phyloP scores from a whole-genome alignment of 129 eudicot genomes.

The Pulicaria dysenterica region DNA sequence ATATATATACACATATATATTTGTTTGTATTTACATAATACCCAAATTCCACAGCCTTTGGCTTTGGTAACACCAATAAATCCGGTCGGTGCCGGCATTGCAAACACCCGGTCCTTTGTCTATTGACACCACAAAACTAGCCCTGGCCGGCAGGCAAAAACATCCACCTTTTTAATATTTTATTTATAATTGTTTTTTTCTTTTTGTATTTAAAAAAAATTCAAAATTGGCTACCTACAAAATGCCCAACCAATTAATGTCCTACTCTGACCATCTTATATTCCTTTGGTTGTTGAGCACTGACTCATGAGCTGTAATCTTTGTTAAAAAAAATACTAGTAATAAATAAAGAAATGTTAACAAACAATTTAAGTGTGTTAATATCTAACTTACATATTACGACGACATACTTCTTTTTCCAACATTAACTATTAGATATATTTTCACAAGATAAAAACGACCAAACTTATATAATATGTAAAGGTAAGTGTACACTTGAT shows the following conservation, averaged over 20 bases:
- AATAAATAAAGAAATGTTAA: too few relatives aligned
- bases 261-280: slow-evolving; percentile 25
- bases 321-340: too few relatives aligned
- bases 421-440: background rate
- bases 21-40: too few relatives aligned
- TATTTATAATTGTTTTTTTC: background rate
- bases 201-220: background rate
- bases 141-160: slow-evolving; percentile 45
- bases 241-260: slow-evolving; percentile 13
- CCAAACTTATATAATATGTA: too few relatives aligned
- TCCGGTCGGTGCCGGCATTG: slow-evolving; percentile 46
- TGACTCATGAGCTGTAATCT: background rate
- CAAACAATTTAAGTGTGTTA: too few relatives aligned
- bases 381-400: too few relatives aligned
- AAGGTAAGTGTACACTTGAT: too few relatives aligned
- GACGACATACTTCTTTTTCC: too few relatives aligned
- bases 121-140: slow-evolving; percentile 34
- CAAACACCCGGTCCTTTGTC: slow-evolving; percentile 16
- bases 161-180: background rate
- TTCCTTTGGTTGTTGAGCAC: slow-evolving; percentile 6
- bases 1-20: too few relatives aligned
- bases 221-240: background rate
- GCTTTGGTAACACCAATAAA: slow-evolving; percentile 13
- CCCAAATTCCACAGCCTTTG: background rate
- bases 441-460: too few relatives aligned